Evolutionary conservation across 169 alveolate genomes (phyloP), one percentile per base, ranked within the genome.

Genomic region (Plasmodium knowlesi): DNA sequence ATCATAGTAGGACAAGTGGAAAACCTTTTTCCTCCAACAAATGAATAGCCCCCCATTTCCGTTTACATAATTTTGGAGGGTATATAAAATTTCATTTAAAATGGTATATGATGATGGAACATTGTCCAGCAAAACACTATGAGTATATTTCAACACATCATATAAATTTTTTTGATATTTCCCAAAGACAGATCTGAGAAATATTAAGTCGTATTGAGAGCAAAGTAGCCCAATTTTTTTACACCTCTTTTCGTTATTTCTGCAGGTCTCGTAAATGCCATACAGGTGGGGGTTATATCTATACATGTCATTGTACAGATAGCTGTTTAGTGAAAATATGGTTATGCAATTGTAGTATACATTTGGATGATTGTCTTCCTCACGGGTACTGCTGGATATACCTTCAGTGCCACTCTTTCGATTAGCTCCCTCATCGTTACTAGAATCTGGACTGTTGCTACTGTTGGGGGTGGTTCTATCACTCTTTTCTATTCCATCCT

Each of bases 31-130:
- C 8, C 39, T 79, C 94, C 94, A 89, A 72, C 94, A 89, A 5
- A 89, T 89, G 83, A 41, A 89, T 80, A 89, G 22, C 10, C 94
- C 94, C 34, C 94, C 94, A 80, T 89, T 89, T 25, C 90, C 94
- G 53, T 28, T 8, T n/a, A 89, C 67, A 79, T 89, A 89, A 89
- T 89, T 89, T 41, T 79, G 90, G 37, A 70, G 46, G 8, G 83
- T 89, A 19, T 81, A 89, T 14, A 79, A 43, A 39, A 89, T 32
- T 67, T 89, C 94, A 89, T 78, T 81, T 80, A 89, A 70, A 61
- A 80, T 41, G 74, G 25, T 34, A 89, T 39, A 22, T 9, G 91
- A 89, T 46, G 57, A 61, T 3, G 94, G 94, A 0, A 57, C 25
- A 89, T 89, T 89, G 73, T 89, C 94, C 43, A 89, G 28, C 41